A percentile compares a stretch with the other conserved stretches of the same genome.
These are phyloP conservation scores for Apiotrichum siamense DNA, from an alignment of 1,284 basidiomycete species.

Conservation along the genomic window DNA sequence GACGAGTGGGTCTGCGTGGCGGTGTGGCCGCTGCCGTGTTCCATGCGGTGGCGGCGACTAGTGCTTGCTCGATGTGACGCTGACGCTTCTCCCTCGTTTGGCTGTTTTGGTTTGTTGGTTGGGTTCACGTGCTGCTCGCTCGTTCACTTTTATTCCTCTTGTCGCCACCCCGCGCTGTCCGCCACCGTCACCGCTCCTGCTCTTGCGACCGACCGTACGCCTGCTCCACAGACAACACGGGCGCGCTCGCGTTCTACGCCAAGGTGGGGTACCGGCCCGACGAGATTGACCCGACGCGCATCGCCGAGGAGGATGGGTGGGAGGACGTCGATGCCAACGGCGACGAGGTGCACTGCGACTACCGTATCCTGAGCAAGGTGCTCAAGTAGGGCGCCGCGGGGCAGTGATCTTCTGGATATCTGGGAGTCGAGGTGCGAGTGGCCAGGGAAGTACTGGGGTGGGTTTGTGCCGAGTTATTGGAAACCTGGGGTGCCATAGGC, in stretches of 20 bases:
- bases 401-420: no score
- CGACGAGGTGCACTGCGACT: slow-evolving; percentile 15
- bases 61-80: neutral
- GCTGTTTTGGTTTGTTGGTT: neutral
- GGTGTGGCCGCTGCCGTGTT: neutral
- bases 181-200: neutral
- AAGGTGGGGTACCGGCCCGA: slow-evolving; percentile 36
- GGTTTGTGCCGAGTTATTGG: no score
- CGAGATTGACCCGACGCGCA: slow-evolving; percentile 43
- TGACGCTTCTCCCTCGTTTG: neutral
- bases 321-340: slow-evolving; percentile 18
- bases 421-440: neutral
- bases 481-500: no score
- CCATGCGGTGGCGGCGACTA: neutral
- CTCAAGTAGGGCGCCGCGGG: slow-evolving; percentile 11
- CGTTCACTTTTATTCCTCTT: neutral
- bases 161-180: neutral
- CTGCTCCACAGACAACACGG: slow-evolving; percentile 25
- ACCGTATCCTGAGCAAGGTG: slow-evolving; percentile 30
- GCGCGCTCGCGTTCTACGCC: slow-evolving; percentile 33
- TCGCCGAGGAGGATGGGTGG: slow-evolving; percentile 25
- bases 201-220: neutral
- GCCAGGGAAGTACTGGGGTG: no score
- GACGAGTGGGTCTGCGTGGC: slow-evolving; percentile 25
- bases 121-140: neutral